Conservation (phyloP, 768 basidiomycete genomes). For the Mycena galopus region DNA sequence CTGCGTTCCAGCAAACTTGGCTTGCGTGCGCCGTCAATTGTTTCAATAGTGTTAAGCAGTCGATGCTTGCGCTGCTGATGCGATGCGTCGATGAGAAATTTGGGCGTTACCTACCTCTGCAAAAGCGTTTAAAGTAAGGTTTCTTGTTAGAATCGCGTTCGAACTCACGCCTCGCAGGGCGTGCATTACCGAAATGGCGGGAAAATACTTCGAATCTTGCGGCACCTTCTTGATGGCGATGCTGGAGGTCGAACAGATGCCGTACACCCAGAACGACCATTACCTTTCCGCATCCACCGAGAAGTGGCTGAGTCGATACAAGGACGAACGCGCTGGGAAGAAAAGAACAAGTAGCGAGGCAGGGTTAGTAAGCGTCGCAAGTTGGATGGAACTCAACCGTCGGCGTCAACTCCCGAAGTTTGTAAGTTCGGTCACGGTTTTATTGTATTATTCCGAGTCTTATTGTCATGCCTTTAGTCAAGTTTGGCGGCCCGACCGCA, state of each 20-base stretch:
- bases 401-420: constrained; percentile 1
- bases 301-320: constrained; percentile 50
- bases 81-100: constrained; percentile 52
- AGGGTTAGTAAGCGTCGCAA: constrained; percentile 26
- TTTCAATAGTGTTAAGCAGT: constrained; percentile 40
- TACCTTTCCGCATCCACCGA: constrained; percentile 48
- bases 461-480: constrained; percentile 7
- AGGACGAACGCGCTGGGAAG: constrained; percentile 44
- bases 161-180: constrained; percentile 15
- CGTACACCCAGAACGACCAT: constrained; percentile 54
- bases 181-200: constrained; percentile 30
- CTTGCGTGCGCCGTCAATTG: constrained; percentile 37
- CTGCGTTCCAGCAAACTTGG: constrained; percentile 49
- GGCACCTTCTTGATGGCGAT: constrained; percentile 43
- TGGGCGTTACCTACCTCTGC: constrained; percentile 53
- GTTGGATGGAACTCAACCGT: neutral
- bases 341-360: constrained; percentile 12
- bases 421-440: constrained; percentile 14
- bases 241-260: constrained; percentile 49
- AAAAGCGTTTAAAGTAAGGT: constrained; percentile 52
- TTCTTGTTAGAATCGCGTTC: neutral
- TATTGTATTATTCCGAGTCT: neutral
- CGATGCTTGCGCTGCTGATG: constrained; percentile 47
- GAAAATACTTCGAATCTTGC: constrained; percentile 28
- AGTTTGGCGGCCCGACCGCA: constrained; percentile 5